A percentile compares a stretch with the other conserved stretches of the same genome.
phyloP scores from a whole-genome alignment of 352 stramenopile genomes.

The Phytopythium kandeliae region DNA sequence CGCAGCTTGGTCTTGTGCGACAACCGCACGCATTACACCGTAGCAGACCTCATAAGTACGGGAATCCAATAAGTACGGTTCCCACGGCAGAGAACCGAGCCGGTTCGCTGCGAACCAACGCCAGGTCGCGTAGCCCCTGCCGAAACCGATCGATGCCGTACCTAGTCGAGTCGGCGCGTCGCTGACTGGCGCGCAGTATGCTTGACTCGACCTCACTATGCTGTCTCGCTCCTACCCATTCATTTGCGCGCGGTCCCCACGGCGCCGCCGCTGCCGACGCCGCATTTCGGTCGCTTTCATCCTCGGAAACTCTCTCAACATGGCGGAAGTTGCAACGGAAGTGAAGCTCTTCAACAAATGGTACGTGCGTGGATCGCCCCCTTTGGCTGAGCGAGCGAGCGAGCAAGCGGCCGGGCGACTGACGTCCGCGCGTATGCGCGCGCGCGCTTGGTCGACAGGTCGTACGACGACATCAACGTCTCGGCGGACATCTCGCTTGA shows the following conservation, averaged over 20 bases:
- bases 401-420: too few species aligned
- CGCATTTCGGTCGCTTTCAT: slow-evolving; percentile 45
- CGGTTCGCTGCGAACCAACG: too few species aligned
- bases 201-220: slow-evolving; percentile 55
- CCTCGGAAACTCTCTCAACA: slow-evolving; percentile 88
- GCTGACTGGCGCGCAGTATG: slow-evolving; percentile 42
- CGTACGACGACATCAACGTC: slow-evolving; percentile 99
- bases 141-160: background rate
- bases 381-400: too few species aligned
- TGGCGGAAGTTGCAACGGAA: slow-evolving; percentile 90
- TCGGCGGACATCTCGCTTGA: slow-evolving; percentile 96
- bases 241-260: slow-evolving; percentile 41
- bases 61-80: slow-evolving; percentile 12
- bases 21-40: too few species aligned
- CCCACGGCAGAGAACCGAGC: too few species aligned
- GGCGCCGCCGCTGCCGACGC: slow-evolving; percentile 9
- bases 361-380: too few species aligned
- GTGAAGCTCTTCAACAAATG: slow-evolving; percentile 95
- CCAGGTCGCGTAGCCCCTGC: too few species aligned
- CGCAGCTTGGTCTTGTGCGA: too few species aligned
- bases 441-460: slow-evolving; percentile 45
- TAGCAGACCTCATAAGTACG: too few species aligned
- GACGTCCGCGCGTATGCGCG: too few species aligned
- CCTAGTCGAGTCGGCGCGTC: background rate
- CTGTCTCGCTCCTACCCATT: slow-evolving; percentile 72